A percentile compares a stretch with the other conserved stretches of the same genome.
phyloP scores from a whole-genome alignment of 495 filamentous ascomycete genomes.

The Lentithecium fluviatile region DNA sequence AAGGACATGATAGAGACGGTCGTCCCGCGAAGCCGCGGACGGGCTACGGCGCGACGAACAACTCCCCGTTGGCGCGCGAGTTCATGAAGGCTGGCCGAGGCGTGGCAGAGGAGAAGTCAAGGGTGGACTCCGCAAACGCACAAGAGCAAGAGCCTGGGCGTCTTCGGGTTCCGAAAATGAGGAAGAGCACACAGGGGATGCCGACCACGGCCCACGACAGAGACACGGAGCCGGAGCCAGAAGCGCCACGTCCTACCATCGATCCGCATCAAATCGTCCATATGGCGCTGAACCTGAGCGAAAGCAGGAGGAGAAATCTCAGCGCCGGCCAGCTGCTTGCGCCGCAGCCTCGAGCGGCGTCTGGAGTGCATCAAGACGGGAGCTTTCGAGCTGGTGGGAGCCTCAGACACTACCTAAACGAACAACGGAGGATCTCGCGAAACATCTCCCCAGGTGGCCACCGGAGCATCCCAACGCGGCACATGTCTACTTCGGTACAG shows the following conservation, averaged over 20 bases:
- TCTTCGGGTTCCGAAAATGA: slow-evolving; percentile 13
- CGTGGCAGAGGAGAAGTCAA: background rate
- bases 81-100: slow-evolving; percentile 13
- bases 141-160: slow-evolving; percentile 1
- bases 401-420: slow-evolving; percentile 63
- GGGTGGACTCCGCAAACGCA: background rate
- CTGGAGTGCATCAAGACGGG: slow-evolving; percentile 46
- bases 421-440: slow-evolving; percentile 59
- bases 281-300: slow-evolving; percentile 83
- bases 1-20: slow-evolving; percentile 5
- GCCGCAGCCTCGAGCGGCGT: slow-evolving; percentile 47
- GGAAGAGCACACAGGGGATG: slow-evolving; percentile 5
- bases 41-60: slow-evolving; percentile 19
- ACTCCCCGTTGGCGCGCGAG: slow-evolving; percentile 38
- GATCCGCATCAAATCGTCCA: slow-evolving; percentile 87
- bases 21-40: slow-evolving; percentile 3
- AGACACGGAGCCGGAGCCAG: background rate
- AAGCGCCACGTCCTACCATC: slow-evolving; percentile 28
- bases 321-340: slow-evolving; percentile 39
- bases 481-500: slow-evolving; percentile 19
- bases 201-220: background rate
- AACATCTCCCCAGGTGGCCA: slow-evolving; percentile 58
- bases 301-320: slow-evolving; percentile 65
- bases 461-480: slow-evolving; percentile 28
- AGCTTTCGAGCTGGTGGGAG: slow-evolving; percentile 49